Conservation (phyloP, 495 filamentous ascomycete species). For the Neurospora sp. region DNA sequence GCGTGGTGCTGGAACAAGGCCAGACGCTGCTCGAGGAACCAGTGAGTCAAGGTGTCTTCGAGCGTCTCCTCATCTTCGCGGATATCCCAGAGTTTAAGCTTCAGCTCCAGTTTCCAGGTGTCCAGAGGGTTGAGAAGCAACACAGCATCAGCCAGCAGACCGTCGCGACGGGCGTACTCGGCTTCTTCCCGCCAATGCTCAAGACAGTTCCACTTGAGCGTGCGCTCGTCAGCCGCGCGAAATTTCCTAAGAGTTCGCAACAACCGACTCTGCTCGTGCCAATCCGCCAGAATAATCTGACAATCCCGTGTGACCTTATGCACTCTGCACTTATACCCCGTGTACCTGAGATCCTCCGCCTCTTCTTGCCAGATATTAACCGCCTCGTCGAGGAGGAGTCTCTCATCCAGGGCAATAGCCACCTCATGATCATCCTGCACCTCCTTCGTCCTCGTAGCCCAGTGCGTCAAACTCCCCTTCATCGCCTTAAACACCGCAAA, state of each 20-base stretch:
- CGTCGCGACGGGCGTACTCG: not conserved
- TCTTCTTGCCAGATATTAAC: constrained; percentile 23
- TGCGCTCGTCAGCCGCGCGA: constrained; percentile 2
- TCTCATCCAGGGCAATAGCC: constrained; percentile 15
- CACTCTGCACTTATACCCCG: constrained; percentile 8
- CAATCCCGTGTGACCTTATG: constrained; percentile 6
- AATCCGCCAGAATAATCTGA: constrained; percentile 6
- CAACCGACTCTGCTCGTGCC: constrained; percentile 20
- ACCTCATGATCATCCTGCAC: constrained; percentile 8
- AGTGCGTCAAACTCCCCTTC: constrained; percentile 4
- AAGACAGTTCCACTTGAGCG: constrained; percentile 4
- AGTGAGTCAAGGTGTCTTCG: constrained; percentile 8
- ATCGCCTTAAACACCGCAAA: not conserved
- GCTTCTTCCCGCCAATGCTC: constrained; percentile 7
- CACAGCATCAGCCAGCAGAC: constrained; percentile 9
- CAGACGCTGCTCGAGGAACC: constrained; percentile 15
- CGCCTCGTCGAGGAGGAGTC: constrained; percentile 19
- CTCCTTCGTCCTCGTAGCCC: constrained; percentile 10
- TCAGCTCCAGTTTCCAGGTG: constrained; percentile 16
- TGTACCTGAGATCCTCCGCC: constrained; percentile 11
- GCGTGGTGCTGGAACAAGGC: constrained; percentile 12
- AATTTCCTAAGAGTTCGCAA: constrained; percentile 9
- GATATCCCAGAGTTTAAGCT: constrained; percentile 11
- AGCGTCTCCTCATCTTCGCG: constrained; percentile 9
- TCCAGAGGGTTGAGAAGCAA: constrained; percentile 9